Conservation (phyloP, 164 flowering plant genomes). For the Vitis labrusca region DNA sequence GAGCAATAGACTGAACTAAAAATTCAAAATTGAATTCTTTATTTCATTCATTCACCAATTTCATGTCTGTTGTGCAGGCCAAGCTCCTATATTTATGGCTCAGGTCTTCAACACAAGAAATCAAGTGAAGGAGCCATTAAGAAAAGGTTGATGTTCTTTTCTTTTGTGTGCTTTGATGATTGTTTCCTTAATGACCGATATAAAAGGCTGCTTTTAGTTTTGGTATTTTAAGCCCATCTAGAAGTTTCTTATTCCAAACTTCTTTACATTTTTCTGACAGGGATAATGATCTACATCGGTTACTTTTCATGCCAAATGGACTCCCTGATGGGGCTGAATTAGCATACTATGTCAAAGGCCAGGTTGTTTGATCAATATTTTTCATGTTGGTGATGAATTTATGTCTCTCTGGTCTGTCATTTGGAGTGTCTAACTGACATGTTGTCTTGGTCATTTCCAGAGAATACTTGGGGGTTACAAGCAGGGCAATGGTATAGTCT, state of each 20-base stretch:
- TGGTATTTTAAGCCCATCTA: not conserved
- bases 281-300: constrained; percentile 85
- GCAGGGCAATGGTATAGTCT: constrained; percentile 76
- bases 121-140: constrained; percentile 35
- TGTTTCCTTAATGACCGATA: not conserved
- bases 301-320: constrained; percentile 87
- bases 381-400: not conserved
- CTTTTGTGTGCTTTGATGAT: not conserved
- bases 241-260: not conserved
- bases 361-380: constrained; percentile 38
- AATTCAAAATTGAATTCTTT: not conserved
- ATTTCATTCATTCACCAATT: not conserved
- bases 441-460: constrained; percentile 30
- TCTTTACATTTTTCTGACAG: constrained; percentile 29
- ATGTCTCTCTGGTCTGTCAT: not conserved
- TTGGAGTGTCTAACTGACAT: not conserved
- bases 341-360: constrained; percentile 80
- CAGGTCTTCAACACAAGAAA: constrained; percentile 31
- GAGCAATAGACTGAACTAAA: not conserved
- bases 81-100: constrained; percentile 15
- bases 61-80: constrained; percentile 30
- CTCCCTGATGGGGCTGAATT: constrained; percentile 90
- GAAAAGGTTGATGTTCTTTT: constrained; percentile 44
- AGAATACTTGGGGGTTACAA: constrained; percentile 69
- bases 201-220: not conserved